These are phyloP conservation scores for Pycnococcus provasolii DNA, from an alignment of 139 green algal species.

Conservation along the genomic window DNA sequence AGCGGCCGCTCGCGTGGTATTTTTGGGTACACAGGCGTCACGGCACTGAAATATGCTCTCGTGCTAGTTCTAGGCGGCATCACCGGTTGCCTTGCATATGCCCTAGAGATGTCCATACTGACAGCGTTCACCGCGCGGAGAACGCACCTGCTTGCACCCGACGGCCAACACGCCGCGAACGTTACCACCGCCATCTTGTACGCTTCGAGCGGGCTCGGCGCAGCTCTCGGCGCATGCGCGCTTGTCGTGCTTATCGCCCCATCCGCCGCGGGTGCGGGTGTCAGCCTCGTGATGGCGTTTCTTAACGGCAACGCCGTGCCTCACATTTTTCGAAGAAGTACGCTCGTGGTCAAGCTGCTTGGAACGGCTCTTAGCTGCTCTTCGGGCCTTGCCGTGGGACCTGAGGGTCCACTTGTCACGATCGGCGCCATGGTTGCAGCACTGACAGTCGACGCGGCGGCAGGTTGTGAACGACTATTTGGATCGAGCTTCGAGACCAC, in stretches of 20 bases:
- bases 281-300: constrained; percentile 75
- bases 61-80: too few species aligned
- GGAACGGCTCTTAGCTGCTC: constrained; percentile 3
- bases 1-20: too few species aligned
- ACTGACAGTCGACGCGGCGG: not conserved
- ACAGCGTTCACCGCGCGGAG: too few species aligned
- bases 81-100: too few species aligned
- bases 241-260: constrained; percentile 67
- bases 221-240: not conserved
- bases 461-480: not conserved
- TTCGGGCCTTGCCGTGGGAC: constrained; percentile 42
- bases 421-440: constrained; percentile 70
- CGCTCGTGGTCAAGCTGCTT: constrained; percentile 50
- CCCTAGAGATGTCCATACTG: too few species aligned
- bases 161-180: too few species aligned
- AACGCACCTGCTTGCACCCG: too few species aligned
- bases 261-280: constrained; percentile 58
- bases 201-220: too few species aligned
- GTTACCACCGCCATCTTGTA: too few species aligned
- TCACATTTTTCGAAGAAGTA: constrained; percentile 49
- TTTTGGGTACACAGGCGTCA: too few species aligned
- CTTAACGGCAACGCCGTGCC: constrained; percentile 59
- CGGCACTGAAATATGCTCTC: too few species aligned
- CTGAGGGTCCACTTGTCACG: constrained; percentile 80
- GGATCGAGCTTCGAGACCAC: not conserved